Evolutionary conservation across 345 rosid species (phyloP).

Genomic region (Moricandia arvensis): DNA sequence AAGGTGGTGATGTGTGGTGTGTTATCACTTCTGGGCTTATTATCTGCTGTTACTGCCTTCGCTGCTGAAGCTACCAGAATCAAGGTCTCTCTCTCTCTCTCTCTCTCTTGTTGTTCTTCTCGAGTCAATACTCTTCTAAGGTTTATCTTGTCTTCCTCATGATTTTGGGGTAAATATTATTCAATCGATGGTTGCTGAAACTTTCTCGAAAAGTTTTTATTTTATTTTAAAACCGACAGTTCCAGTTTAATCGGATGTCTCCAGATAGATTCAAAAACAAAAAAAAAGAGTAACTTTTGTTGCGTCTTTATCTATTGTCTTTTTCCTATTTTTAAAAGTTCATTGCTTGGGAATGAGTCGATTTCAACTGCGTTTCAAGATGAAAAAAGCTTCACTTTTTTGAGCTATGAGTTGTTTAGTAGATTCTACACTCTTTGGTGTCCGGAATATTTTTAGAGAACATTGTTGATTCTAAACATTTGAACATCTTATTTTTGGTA

Average conservation of each 20-base stretch:
- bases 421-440: background rate
- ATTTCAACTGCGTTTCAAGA: background rate
- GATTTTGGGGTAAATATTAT: background rate
- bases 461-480: background rate
- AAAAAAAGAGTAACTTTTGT: background rate
- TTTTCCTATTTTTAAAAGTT: background rate
- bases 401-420: background rate
- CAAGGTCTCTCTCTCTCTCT: constrained; percentile 47
- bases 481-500: background rate
- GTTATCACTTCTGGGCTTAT: constrained; percentile 61
- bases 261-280: background rate
- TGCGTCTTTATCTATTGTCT: background rate
- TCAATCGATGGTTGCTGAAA: background rate
- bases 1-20: constrained; percentile 48
- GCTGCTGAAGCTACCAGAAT: constrained; percentile 89
- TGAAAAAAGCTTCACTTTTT: constrained; percentile 7
- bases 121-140: background rate
- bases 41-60: constrained; percentile 82
- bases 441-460: background rate
- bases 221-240: background rate
- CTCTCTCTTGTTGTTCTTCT: background rate
- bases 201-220: background rate
- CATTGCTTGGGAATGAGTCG: background rate
- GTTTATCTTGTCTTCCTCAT: background rate
- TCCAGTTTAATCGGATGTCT: constrained; percentile 1